These are phyloP conservation scores for Venturia pyrina DNA, from an alignment of 2,329 filamentous ascomycete species.

Conservation along the genomic window DNA sequence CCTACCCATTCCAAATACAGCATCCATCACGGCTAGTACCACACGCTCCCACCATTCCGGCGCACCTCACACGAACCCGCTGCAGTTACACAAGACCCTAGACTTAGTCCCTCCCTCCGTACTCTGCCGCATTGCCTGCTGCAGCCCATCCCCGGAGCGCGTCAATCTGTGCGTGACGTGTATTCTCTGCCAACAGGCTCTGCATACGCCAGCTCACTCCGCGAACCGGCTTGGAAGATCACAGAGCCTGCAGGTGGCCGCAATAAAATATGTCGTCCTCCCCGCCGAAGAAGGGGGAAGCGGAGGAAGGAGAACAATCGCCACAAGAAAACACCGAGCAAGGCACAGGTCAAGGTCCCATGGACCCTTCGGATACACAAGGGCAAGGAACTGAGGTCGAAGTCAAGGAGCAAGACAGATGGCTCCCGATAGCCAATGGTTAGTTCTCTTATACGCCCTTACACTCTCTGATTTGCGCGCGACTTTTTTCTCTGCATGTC, in stretches of 20 bases:
- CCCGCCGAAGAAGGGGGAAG: constrained; percentile 76
- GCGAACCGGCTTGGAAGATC: constrained; percentile 19
- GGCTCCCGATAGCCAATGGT: constrained; percentile 99
- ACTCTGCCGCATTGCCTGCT: background rate
- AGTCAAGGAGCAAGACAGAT: constrained; percentile 98
- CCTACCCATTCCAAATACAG: constrained; percentile 1
- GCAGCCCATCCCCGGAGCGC: constrained; percentile 1
- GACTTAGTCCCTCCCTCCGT: background rate
- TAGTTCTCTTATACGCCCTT: constrained; percentile 43
- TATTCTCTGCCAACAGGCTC: constrained; percentile 10
- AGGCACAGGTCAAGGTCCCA: constrained; percentile 41
- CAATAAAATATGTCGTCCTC: constrained; percentile 85
- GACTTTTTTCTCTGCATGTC: constrained; percentile 24
- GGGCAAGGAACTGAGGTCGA: constrained; percentile 83
- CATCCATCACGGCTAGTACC: background rate
- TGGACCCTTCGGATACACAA: constrained; percentile 76
- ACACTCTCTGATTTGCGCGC: constrained; percentile 28
- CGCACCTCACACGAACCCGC: background rate
- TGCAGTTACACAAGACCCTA: background rate
- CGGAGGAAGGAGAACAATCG: constrained; percentile 60
- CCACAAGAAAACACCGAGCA: constrained; percentile 84
- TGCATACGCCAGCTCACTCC: constrained; percentile 33
- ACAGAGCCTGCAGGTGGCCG: constrained; percentile 41
- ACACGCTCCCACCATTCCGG: background rate
- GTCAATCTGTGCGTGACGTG: constrained; percentile 12